These are phyloP conservation scores for Malassezia globosa DNA, from an alignment of 1,284 basidiomycete genomes.

Conservation along the genomic window DNA sequence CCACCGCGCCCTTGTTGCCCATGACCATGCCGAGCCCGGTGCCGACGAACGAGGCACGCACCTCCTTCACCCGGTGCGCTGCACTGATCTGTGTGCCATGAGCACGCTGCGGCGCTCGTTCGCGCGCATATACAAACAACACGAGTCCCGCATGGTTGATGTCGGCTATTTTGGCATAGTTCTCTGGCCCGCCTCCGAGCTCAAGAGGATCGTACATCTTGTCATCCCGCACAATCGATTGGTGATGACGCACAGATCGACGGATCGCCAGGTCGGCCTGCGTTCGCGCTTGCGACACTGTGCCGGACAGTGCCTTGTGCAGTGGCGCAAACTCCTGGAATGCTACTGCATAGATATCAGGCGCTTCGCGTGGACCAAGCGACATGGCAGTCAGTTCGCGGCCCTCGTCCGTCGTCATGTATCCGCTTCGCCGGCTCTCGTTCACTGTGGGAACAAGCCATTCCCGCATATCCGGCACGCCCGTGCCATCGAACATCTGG, in stretches of 20 bases:
- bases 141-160: slow-evolving; percentile 40
- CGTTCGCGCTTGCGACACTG: slow-evolving; percentile 50
- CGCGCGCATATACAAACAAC: slow-evolving; percentile 61
- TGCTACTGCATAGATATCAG: slow-evolving; percentile 71
- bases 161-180: slow-evolving; percentile 33
- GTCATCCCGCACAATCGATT: slow-evolving; percentile 35
- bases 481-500: slow-evolving; percentile 55
- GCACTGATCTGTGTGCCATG: slow-evolving; percentile 49
- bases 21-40: slow-evolving; percentile 51
- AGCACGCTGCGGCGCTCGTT: slow-evolving; percentile 49
- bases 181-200: slow-evolving; percentile 38
- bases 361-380: slow-evolving; percentile 30
- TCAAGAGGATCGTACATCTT: slow-evolving; percentile 37
- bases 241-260: slow-evolving; percentile 39
- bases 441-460: slow-evolving; percentile 44
- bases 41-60: slow-evolving; percentile 37
- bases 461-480: slow-evolving; percentile 41
- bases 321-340: slow-evolving; percentile 79
- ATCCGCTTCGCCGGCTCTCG: slow-evolving; percentile 24
- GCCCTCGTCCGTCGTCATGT: slow-evolving; percentile 18
- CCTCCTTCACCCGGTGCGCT: slow-evolving; percentile 35
- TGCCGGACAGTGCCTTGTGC: slow-evolving; percentile 38
- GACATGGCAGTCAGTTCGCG: slow-evolving; percentile 10
- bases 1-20: slow-evolving; percentile 94
- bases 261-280: slow-evolving; percentile 54